phyloP scores from a whole-genome alignment of 345 rosid species.

The Citrus unshiu region DNA sequence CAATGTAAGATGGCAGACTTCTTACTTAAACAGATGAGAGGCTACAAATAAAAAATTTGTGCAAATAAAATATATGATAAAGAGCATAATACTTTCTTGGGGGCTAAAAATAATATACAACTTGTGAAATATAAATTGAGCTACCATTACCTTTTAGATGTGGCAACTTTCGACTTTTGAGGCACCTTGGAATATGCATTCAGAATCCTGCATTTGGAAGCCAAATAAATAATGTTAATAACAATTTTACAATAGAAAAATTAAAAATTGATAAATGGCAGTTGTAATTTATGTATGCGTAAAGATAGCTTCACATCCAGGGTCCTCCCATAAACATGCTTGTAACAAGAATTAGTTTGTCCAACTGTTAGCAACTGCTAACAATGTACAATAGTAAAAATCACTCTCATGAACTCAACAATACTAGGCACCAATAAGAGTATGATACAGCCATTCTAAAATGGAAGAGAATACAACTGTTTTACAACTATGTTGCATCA shows the following conservation, averaged over 20 bases:
- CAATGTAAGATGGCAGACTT: background rate
- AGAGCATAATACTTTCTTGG: background rate
- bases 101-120: background rate
- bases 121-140: background rate
- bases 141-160: slow-evolving; percentile 59
- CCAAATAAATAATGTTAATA: too few relatives aligned
- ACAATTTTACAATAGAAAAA: too few relatives aligned
- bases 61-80: background rate
- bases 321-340: background rate
- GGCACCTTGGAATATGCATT: slow-evolving; percentile 85
- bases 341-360: background rate
- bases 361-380: background rate
- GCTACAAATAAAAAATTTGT: background rate
- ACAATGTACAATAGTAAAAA: background rate
- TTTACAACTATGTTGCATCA: too few relatives aligned
- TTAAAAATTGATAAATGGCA: too few relatives aligned
- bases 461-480: too few relatives aligned
- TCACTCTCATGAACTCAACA: background rate
- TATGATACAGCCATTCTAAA: too few relatives aligned
- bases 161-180: slow-evolving; percentile 60
- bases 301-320: too few relatives aligned
- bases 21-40: background rate
- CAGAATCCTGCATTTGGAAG: slow-evolving; percentile 2
- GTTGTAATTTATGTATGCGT: too few relatives aligned
- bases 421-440: background rate